Base-by-base conservation (phyloP, 371 early-diverging fungal genomes). In the Mucor velutinosus region DNA sequence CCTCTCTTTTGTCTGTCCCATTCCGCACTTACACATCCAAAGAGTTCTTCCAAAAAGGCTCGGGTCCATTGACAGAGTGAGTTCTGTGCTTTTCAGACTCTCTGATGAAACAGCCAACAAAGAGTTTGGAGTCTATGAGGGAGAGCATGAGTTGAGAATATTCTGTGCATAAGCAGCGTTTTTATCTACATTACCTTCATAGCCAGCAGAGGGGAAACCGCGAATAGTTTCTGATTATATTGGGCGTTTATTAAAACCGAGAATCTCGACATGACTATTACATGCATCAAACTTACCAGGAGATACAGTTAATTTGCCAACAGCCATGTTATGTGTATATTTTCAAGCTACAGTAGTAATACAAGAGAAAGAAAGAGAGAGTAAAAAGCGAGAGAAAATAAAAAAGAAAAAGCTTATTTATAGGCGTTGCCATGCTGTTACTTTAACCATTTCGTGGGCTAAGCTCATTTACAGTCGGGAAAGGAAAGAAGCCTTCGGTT, bases 51-150 rank as follows among this genome's bases (percentile, higher is more conserved):
- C 74, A 74, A 21, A 7, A 19, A 57, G 70, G 66, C 19, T 62
- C 41, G 17, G 49, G 55, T 10, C 70, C 64, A 41, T 57, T 63
- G 4, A 60, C 57, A 32, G 74, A 53, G 14, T 67, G 74, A 43
- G 74, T 74, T 60, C 74, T 62, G 35, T 74, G 70, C 25, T 74
- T 74, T 17, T 74, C 74, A 56, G 43, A 37, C 59, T 69, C 66
- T 58, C 61, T 64, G 25, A 74, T 29, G 41, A 47, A 74, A 19
- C 66, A 69, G 8, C 74, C 74, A 21, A 74, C 64, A 66, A 74
- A 74, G 19, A 70, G 60, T 11, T 53, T 60, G 11, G 62, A 67
- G 35, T 64, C 74, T 74, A 66, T 56, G 10, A 4, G 7, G 10
- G 3, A 17, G 14, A 7, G 25, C 0, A 59, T 21, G 37, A 33